A percentile compares a stretch with the other conserved stretches of the same genome.
Evolutionary conservation across 345 rosid genomes (phyloP).

Genomic region (Hirschfeldia incana): DNA sequence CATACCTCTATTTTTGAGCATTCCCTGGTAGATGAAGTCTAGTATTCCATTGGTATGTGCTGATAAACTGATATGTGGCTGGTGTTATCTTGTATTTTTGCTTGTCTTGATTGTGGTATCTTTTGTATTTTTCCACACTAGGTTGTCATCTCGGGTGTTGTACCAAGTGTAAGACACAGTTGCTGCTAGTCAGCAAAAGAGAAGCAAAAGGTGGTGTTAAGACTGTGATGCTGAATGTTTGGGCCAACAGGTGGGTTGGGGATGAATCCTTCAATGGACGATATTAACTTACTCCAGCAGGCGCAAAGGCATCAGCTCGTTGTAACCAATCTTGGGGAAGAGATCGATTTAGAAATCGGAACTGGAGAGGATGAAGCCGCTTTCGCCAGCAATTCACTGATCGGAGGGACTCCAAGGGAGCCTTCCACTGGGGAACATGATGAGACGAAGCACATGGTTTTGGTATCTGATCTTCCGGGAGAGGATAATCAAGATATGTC

Average conservation of each 20-base stretch:
- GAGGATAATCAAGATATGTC: slow-evolving; percentile 69
- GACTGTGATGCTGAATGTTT: slow-evolving; percentile 94
- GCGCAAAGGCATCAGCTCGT: slow-evolving; percentile 95
- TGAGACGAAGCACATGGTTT: slow-evolving; percentile 73
- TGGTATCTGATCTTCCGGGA: slow-evolving; percentile 63
- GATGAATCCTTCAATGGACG: slow-evolving; percentile 96
- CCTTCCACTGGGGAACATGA: slow-evolving; percentile 81
- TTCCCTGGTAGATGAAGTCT: not conserved
- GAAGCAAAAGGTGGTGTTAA: slow-evolving; percentile 39
- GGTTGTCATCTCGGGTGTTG: slow-evolving; percentile 16
- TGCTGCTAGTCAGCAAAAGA: slow-evolving; percentile 31
- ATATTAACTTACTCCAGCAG: slow-evolving; percentile 93
- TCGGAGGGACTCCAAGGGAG: slow-evolving; percentile 63
- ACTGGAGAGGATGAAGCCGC: slow-evolving; percentile 89
- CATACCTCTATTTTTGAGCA: slow-evolving; percentile 1
- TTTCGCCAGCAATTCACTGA: slow-evolving; percentile 72
- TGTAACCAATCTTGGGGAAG: slow-evolving; percentile 92
- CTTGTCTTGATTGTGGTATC: slow-evolving; percentile 1
- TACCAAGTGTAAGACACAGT: slow-evolving; percentile 16
- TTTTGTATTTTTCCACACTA: slow-evolving; percentile 10
- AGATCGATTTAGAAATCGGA: slow-evolving; percentile 96
- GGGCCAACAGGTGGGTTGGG: slow-evolving; percentile 71
- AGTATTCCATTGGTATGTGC: not conserved
- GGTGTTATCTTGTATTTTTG: not conserved
- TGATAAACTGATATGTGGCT: not conserved